These are phyloP conservation scores for Euphorbia schlechtendalii DNA, from an alignment of 441 rosid genomes.

Conservation along the genomic window DNA sequence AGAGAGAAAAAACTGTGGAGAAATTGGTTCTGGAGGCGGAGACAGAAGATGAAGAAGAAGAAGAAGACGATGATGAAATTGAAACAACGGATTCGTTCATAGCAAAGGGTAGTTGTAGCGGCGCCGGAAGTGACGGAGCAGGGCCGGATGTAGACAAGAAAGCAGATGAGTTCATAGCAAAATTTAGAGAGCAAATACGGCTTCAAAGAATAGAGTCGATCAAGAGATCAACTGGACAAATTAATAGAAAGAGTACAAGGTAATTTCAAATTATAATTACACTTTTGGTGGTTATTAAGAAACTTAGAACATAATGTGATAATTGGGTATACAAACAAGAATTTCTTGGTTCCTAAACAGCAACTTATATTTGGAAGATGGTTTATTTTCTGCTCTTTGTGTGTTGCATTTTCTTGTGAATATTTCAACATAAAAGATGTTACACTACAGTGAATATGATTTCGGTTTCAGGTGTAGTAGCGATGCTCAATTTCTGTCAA, in stretches of 20 bases:
- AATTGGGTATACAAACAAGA: no score
- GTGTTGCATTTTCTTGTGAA: no score
- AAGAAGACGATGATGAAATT: slow-evolving; percentile 27
- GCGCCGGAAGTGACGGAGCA: slow-evolving; percentile 33
- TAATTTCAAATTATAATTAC: slow-evolving; percentile 11
- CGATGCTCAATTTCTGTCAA: no score
- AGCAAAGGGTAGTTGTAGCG: slow-evolving; percentile 20
- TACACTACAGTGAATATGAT: no score
- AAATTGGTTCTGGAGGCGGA: slow-evolving; percentile 33
- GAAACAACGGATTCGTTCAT: slow-evolving; percentile 7
- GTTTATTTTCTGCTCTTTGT: no score
- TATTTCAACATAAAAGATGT: no score
- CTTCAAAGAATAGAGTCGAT: slow-evolving; percentile 86
- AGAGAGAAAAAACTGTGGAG: slow-evolving; percentile 25
- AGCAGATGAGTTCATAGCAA: slow-evolving; percentile 93
- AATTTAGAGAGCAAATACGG: slow-evolving; percentile 95
- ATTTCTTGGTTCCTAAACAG: no score
- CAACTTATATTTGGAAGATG: no score
- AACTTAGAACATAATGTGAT: no score
- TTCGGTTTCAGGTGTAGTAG: no score
- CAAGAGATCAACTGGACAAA: slow-evolving; percentile 59
- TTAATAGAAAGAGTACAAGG: slow-evolving; percentile 33
- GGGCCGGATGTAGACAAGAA: slow-evolving; percentile 84
- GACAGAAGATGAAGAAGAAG: slow-evolving; percentile 28
- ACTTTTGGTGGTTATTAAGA: no score